Base-by-base conservation (phyloP, 192 early-diverging fungal genomes). In the Gonapodya prolifera region DNA sequence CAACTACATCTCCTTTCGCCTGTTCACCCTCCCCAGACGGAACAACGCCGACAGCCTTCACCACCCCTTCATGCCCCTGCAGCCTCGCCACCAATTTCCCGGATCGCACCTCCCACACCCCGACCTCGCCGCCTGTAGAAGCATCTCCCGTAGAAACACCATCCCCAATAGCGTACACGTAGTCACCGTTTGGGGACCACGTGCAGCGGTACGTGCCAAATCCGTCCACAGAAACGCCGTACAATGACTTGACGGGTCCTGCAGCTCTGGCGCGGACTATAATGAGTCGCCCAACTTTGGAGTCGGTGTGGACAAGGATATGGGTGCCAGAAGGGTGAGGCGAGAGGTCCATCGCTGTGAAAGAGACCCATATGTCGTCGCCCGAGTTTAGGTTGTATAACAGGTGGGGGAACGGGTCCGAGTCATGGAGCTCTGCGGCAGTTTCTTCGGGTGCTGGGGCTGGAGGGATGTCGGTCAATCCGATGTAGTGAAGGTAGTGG, bases 291-390 rank as follows among this genome's bases (percentile, higher is more conserved):
- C 92, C 92, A 35, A 83, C 85, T 13, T 84, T 81, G 34, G 88
- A 83, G 77, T 94, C 92, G 0, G 93, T 94, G 61, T 91, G 89
- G 2, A 85, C 82, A 23, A 91, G 81, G 28, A 94, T 35, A 73
- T 91, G 86, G 31, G 77, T 77, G 17, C 86, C 88, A 36, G 83
- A 78, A 1, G 92, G 91, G 1, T 83, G 87, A 0, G 82, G 78
- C 0, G 84, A 1, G 18, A 94, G 79, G 70, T 87, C 85, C 89
- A 92, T 89, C 0, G 93, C 86, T 2, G 91, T 91, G 80, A 94
- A 95, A 0, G 91, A 93, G 16, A 95, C 86, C 92, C 92, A 93
- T 70, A 91, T 85, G 78, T 95, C 94, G 30, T 89, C 89, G 80
- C 91, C 92, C 34, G 81, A 75, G 78, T 95, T 95, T 89, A 95